A percentile compares a stretch with the other conserved stretches of the same genome.
Evolutionary conservation across 805 yeast species (phyloP).

Genomic region (Candida ulmi): DNA sequence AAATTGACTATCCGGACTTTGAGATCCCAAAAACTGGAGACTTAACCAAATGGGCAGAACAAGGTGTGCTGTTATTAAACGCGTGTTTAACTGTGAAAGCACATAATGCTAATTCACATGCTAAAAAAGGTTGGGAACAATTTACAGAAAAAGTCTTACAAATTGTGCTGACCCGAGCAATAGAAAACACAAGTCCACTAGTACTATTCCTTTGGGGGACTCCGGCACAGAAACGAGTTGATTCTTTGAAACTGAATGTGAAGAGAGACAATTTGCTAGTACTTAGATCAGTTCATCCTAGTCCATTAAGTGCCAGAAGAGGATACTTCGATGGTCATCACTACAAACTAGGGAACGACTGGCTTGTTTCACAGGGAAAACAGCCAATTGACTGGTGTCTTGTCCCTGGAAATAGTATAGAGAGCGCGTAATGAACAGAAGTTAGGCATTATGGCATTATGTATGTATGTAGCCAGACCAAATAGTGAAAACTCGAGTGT

Average conservation of each 20-base stretch:
- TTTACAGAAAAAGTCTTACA: constrained; percentile 74
- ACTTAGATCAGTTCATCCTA: constrained; percentile 82
- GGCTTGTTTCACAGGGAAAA: constrained; percentile 46
- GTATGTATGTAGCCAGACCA: not conserved
- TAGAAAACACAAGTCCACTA: constrained; percentile 6
- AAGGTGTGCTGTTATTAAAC: constrained; percentile 84
- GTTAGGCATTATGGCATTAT: too few relatives aligned
- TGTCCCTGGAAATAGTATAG: constrained; percentile 19
- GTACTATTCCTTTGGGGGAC: constrained; percentile 32
- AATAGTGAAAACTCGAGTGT: too few relatives aligned
- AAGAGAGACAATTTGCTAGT: constrained; percentile 36
- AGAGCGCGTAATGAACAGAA: too few relatives aligned
- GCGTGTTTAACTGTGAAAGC: constrained; percentile 89
- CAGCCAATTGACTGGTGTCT: constrained; percentile 65
- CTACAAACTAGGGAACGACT: constrained; percentile 69
- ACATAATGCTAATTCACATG: constrained; percentile 89
- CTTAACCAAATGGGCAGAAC: constrained; percentile 75
- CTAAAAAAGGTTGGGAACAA: constrained; percentile 86
- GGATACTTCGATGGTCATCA: constrained; percentile 80
- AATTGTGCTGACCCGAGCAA: constrained; percentile 42
- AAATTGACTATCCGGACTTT: constrained; percentile 70
- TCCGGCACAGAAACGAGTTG: constrained; percentile 36
- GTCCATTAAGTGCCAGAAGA: constrained; percentile 86
- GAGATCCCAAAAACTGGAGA: constrained; percentile 45
- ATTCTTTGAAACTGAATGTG: constrained; percentile 23